Conservation (phyloP, 495 filamentous ascomycete genomes). For the Hyaloscypha bicolor region DNA sequence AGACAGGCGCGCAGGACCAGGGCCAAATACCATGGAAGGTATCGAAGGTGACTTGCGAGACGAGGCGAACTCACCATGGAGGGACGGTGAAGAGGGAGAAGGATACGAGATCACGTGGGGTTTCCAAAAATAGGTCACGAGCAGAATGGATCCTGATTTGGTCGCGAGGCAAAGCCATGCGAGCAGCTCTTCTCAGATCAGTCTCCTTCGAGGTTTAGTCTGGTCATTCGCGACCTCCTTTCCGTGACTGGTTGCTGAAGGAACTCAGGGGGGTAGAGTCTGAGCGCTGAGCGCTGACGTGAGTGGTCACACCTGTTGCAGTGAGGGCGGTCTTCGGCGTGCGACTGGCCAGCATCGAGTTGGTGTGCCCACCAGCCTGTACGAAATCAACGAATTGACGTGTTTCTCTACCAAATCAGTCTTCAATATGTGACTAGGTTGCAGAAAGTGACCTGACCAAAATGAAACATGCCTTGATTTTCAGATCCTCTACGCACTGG, state of each 20-base stretch:
- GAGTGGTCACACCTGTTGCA: neutral
- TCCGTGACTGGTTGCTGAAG: neutral
- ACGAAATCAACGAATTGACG: neutral
- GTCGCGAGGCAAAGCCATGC: neutral
- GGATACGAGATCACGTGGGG: neutral
- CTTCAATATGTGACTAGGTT: neutral
- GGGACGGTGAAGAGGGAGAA: neutral
- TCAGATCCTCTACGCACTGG: neutral
- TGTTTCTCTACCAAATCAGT: neutral
- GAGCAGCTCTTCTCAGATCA: neutral
- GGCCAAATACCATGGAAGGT: too few relatives aligned
- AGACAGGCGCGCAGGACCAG: too few relatives aligned
- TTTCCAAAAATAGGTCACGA: neutral
- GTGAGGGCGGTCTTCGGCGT: too few relatives aligned
- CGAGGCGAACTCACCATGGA: neutral
- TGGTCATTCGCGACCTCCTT: neutral
- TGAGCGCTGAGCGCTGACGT: neutral
- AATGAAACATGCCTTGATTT: constrained; percentile 1
- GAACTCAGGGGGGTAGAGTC: neutral
- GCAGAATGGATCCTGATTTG: neutral
- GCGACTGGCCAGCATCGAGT: too few relatives aligned
- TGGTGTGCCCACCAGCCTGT: neutral
- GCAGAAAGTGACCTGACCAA: neutral
- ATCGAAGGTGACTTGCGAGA: too few relatives aligned
- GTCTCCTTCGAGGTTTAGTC: neutral